Conservation (phyloP, 2,329 filamentous ascomycete species). For the Claviceps cyperi region DNA sequence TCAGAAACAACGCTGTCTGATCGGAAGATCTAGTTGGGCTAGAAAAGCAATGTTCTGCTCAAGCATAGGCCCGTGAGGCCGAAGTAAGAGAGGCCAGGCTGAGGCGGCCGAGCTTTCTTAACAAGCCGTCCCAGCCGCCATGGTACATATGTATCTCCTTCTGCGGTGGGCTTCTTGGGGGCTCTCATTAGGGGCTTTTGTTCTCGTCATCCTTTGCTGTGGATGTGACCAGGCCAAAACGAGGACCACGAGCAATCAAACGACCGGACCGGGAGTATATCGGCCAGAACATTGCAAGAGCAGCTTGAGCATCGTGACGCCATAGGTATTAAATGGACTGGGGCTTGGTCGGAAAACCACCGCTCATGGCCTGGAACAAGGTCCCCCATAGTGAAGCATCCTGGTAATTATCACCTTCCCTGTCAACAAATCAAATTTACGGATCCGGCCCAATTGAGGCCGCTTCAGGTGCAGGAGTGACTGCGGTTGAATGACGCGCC, state of each 20-base stretch:
- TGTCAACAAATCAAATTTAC: background rate
- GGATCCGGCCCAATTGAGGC: background rate
- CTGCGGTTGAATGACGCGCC: background rate
- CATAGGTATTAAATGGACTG: background rate
- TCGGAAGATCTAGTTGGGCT: slow-evolving; percentile 1
- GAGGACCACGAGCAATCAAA: background rate
- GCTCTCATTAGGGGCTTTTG: background rate
- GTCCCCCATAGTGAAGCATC: background rate
- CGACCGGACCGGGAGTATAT: background rate
- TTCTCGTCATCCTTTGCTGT: background rate
- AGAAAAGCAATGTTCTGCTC: slow-evolving; percentile 7
- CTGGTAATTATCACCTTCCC: background rate
- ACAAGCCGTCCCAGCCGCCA: slow-evolving; percentile 2
- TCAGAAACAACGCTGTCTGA: slow-evolving; percentile 5
- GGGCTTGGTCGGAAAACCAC: background rate
- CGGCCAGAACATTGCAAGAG: background rate
- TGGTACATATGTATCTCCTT: slow-evolving; percentile 1
- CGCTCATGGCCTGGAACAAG: background rate
- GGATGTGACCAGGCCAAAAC: background rate
- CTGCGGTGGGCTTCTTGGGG: background rate
- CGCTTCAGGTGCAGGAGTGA: background rate
- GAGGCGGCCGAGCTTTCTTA: slow-evolving; percentile 2
- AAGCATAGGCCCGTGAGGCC: background rate
- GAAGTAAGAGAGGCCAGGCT: background rate
- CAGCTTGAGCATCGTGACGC: background rate